A percentile compares a stretch with the other conserved stretches of the same genome.
These are phyloP conservation scores for Albatrellus ellisii DNA, from an alignment of 768 basidiomycete genomes.

Conservation along the genomic window DNA sequence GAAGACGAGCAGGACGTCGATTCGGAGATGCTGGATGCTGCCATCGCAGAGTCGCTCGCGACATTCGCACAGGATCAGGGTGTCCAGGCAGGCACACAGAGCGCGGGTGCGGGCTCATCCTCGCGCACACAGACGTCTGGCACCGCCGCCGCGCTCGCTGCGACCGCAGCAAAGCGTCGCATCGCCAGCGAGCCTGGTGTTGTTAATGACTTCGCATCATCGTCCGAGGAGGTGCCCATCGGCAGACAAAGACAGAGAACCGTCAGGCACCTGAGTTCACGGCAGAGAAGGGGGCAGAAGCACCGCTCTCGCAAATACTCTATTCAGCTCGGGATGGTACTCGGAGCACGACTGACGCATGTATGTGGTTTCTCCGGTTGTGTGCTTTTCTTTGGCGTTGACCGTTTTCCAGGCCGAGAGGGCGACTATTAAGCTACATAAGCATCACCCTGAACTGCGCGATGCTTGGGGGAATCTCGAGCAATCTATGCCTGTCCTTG, in stretches of 20 bases:
- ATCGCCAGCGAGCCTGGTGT: background rate
- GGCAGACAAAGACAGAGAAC: background rate
- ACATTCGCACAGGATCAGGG: too few species aligned
- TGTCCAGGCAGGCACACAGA: background rate
- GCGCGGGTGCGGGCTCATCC: background rate
- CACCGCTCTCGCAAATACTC: too few species aligned
- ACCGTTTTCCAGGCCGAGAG: conserved; percentile 53
- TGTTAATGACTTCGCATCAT: background rate
- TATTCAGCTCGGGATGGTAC: too few species aligned
- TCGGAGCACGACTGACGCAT: too few species aligned
- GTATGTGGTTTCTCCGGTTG: too few species aligned
- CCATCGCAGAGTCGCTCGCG: background rate
- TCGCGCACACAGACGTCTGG: background rate
- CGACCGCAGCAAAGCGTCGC: background rate
- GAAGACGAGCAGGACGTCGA: background rate
- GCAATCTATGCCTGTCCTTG: conserved; percentile 40
- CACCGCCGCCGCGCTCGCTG: background rate
- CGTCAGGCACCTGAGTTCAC: background rate
- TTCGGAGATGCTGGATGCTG: background rate
- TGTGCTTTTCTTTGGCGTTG: too few species aligned
- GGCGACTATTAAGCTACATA: conserved; percentile 44
- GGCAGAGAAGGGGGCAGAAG: background rate
- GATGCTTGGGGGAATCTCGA: conserved; percentile 86
- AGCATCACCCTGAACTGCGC: conserved; percentile 67
- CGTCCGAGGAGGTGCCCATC: too few species aligned